phyloP scores from a whole-genome alignment of 345 rosid genomes.

The Corchorus capsularis region DNA sequence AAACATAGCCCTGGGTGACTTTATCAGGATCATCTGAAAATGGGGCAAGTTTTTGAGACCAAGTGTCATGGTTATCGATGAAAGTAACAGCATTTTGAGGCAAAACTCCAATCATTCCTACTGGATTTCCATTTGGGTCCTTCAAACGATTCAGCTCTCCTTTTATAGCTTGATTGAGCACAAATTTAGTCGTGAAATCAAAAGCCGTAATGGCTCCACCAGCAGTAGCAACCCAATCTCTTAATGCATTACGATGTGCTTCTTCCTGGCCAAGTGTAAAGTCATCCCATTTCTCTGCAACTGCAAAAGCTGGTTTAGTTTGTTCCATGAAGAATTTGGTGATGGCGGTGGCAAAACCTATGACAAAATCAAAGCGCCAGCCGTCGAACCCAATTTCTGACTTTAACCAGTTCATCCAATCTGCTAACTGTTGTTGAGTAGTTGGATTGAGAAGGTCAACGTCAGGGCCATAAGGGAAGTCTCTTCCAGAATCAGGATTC shows the following conservation, averaged over 20 bases:
- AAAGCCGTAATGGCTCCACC: constrained; percentile 64
- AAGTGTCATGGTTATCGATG: constrained; percentile 79
- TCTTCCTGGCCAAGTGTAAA: constrained; percentile 57
- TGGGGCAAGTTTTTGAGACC: constrained; percentile 57
- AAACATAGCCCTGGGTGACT: constrained; percentile 81
- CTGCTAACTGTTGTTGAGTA: constrained; percentile 65
- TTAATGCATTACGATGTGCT: constrained; percentile 56
- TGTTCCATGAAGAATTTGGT: constrained; percentile 51
- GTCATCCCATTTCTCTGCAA: constrained; percentile 71
- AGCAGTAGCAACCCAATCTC: constrained; percentile 57
- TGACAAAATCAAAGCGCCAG: constrained; percentile 72
- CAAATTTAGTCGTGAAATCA: constrained; percentile 83
- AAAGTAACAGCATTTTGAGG: constrained; percentile 77
- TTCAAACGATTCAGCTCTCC: constrained; percentile 77
- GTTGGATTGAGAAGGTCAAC: constrained; percentile 73
- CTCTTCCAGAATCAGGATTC: constrained; percentile 60
- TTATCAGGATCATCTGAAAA: constrained; percentile 59
- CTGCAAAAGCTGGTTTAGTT: constrained; percentile 66
- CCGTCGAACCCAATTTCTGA: constrained; percentile 70
- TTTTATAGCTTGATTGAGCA: constrained; percentile 65
- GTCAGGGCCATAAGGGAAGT: constrained; percentile 59
- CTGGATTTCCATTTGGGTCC: constrained; percentile 68
- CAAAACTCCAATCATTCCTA: constrained; percentile 67
- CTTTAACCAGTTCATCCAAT: constrained; percentile 91
- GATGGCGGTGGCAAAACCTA: constrained; percentile 59